Conservation (phyloP, 257 asterid species). For the Capsicum baccatum region DNA sequence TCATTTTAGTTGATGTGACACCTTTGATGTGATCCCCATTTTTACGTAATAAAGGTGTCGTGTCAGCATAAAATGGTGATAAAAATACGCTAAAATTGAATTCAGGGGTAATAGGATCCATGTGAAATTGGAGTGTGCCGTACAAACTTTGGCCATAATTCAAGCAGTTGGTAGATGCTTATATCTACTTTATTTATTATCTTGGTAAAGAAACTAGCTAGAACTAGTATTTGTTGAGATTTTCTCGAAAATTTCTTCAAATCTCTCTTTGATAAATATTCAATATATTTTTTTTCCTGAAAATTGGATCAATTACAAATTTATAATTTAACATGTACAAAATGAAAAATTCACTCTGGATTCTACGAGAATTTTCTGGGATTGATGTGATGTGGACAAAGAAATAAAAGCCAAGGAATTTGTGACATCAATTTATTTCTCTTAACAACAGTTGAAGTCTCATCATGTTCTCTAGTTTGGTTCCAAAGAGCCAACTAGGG, state of each 20-base stretch:
- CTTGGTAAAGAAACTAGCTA: too few relatives aligned
- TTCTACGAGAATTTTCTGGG: background rate
- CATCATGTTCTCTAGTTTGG: slow-evolving; percentile 9
- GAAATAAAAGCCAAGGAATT: background rate
- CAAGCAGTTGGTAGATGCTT: too few relatives aligned
- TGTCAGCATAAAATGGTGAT: too few relatives aligned
- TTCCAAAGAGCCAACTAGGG: background rate
- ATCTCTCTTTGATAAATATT: background rate
- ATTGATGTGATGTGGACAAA: background rate
- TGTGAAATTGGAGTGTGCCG: too few relatives aligned
- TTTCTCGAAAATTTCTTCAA: background rate
- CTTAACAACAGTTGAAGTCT: background rate
- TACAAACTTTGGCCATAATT: too few relatives aligned
- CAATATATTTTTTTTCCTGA: background rate
- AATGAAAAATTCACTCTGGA: background rate
- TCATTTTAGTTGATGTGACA: too few relatives aligned
- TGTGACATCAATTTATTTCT: background rate
- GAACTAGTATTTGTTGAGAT: background rate
- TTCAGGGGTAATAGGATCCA: too few relatives aligned
- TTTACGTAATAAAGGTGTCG: too few relatives aligned
- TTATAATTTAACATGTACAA: background rate
- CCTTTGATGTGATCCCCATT: too few relatives aligned
- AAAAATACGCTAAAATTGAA: too few relatives aligned
- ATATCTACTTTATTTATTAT: too few relatives aligned
- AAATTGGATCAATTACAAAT: background rate